Evolutionary conservation across 1,139 yeast genomes (phyloP).

Genomic region (Pichia sp.): DNA sequence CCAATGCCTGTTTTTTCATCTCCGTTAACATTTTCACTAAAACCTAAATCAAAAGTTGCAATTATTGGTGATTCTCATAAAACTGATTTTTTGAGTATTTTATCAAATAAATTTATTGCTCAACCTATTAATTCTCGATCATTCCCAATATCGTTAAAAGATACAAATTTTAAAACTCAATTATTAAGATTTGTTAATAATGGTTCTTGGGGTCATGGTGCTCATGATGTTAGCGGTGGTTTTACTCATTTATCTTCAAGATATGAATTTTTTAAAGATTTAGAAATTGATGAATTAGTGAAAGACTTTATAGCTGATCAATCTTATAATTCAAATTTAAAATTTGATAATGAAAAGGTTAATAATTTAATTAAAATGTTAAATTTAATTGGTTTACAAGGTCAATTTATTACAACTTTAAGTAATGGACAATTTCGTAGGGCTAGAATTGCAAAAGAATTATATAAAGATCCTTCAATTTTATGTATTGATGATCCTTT

Average conservation of each 20-base stretch:
- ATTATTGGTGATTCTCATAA: constrained; percentile 42
- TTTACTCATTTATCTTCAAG: constrained; percentile 75
- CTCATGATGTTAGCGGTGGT: constrained; percentile 30
- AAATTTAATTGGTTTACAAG: constrained; percentile 48
- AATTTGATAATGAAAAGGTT: constrained; percentile 15
- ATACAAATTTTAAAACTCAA: constrained; percentile 38
- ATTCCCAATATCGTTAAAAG: constrained; percentile 42
- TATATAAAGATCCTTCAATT: constrained; percentile 59
- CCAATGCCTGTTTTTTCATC: constrained; percentile 20
- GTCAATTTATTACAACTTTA: constrained; percentile 77
- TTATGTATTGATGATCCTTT: constrained; percentile 86
- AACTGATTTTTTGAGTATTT: constrained; percentile 35
- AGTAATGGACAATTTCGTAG: constrained; percentile 93
- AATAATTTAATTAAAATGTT: constrained; percentile 34
- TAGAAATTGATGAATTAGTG: constrained; percentile 71
- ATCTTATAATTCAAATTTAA: constrained; percentile 42
- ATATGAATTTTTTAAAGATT: constrained; percentile 77
- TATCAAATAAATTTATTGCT: constrained; percentile 43
- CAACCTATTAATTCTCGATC: constrained; percentile 49
- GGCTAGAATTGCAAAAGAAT: constrained; percentile 74
- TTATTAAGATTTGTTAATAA: constrained; percentile 65
- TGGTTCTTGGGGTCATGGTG: constrained; percentile 31
- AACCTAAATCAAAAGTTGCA: constrained; percentile 41
- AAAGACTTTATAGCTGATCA: constrained; percentile 51
- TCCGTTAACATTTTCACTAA: constrained; percentile 28